Percentiles rank a stretch among this genome's conserved stretches.
phyloP scores from a whole-genome alignment of 2,329 filamentous ascomycete species.

The Aspergillus sp. region DNA sequence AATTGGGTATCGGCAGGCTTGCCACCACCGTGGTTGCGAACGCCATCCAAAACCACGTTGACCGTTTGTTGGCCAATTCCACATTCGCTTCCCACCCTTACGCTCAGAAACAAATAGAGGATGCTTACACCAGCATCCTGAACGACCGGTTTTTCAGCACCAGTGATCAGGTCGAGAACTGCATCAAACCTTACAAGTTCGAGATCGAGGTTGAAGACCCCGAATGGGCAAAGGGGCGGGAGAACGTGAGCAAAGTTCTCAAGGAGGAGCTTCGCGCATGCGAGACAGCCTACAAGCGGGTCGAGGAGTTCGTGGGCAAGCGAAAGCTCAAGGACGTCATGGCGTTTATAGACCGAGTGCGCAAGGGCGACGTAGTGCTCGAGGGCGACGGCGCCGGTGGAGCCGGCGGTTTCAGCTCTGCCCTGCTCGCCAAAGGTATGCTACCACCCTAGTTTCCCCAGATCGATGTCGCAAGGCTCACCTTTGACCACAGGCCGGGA shows the following conservation, averaged over 20 bases:
- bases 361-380: conserved; percentile 79
- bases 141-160: conserved; percentile 96
- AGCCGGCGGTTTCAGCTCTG: conserved; percentile 88
- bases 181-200: conserved; percentile 98
- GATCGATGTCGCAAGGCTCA: conserved; percentile 7
- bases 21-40: conserved; percentile 89
- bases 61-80: conserved; percentile 73
- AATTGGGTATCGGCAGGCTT: conserved; percentile 86
- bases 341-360: conserved; percentile 82
- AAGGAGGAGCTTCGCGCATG: conserved; percentile 85
- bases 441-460: conserved; percentile 8
- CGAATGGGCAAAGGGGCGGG: conserved; percentile 83
- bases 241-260: conserved; percentile 77
- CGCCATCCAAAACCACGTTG: conserved; percentile 81
- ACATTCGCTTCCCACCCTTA: conserved; percentile 90
- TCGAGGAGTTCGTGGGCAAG: conserved; percentile 76
- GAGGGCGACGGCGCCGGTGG: conserved; percentile 82
- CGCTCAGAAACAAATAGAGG: conserved; percentile 86
- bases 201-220: conserved; percentile 91
- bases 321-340: conserved; percentile 89
- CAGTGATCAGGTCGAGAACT: conserved; percentile 96
- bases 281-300: conserved; percentile 70
- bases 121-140: conserved; percentile 84
- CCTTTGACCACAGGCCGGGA: conserved; percentile 68
- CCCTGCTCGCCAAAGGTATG: conserved; percentile 77